phyloP scores from a whole-genome alignment of 805 yeast genomes.

The Lachancea kluyveri region DNA sequence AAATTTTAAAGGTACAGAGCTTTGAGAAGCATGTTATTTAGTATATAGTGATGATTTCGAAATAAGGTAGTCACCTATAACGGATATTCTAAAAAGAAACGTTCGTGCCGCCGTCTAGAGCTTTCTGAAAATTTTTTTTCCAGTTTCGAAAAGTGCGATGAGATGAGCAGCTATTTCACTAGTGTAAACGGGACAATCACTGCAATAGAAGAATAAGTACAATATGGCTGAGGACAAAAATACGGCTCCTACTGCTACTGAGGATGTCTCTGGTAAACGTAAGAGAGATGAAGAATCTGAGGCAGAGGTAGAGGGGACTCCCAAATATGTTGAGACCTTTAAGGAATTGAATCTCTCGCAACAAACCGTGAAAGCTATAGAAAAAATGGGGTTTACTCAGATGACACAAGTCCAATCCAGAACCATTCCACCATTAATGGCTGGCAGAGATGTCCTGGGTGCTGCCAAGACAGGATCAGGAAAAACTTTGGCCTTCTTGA shows the following conservation, averaged over 20 bases:
- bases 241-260: background rate
- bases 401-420: slow-evolving; percentile 96
- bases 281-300: slow-evolving; percentile 13
- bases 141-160: slow-evolving; percentile 18
- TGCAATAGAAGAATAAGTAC: background rate
- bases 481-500: slow-evolving; percentile 88
- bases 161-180: slow-evolving; percentile 19
- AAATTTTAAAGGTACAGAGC: too few species aligned
- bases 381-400: slow-evolving; percentile 80
- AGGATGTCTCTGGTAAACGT: slow-evolving; percentile 10
- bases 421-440: slow-evolving; percentile 92
- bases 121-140: slow-evolving; percentile 4
- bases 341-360: slow-evolving; percentile 62
- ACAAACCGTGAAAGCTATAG: slow-evolving; percentile 76
- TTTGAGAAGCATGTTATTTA: too few species aligned
- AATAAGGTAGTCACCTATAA: too few species aligned
- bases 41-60: too few species aligned
- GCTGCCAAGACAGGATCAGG: slow-evolving; percentile 99
- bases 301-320: slow-evolving; percentile 4
- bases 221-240: slow-evolving; percentile 4
- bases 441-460: slow-evolving; percentile 95
- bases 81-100: too few species aligned
- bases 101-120: too few species aligned
- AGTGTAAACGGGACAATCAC: too few species aligned
- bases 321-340: slow-evolving; percentile 25